Base-by-base conservation (phyloP, 2,329 filamentous ascomycete species). In the Nigrospora sphaerica region DNA sequence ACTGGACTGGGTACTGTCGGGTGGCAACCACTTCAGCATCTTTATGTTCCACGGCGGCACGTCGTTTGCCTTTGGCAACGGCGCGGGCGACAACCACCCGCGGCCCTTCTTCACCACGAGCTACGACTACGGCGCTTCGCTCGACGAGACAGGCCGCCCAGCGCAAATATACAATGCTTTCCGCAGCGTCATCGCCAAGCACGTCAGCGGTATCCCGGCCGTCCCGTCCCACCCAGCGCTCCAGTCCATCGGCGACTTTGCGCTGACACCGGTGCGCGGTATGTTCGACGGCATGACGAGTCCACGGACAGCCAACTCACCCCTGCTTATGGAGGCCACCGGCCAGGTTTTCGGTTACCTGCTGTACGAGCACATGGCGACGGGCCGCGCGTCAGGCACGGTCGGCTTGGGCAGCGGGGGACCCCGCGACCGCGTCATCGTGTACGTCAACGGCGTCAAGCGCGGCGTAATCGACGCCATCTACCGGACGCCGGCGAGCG, bases 21-120 rank as follows among this genome's bases (percentile, higher is more conserved):
- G 33, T 14, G 54, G 55, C 2, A 63, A 62, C 23, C 64, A 66
- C 38, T 70, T 77, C 49, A 74, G 66, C 55, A 53, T 77, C 45
- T 76, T 75, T 54, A 75, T 76, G 72, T 70, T 76, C 49, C 73
- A 77, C 49, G 74, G 74, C 4, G 73, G 73, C 1, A 76, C 72
- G 2, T 76, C 74, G 47, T 76, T 69, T 49, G 74, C 64, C 0
- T 72, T 74, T 48, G 58, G 68, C 18, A 74, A 70, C 52, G 73
- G 73, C 9, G 69, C 66, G 2, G 56, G 72, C 12, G 73, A 68
- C 64, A 60, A 62, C 41, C 65, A 69, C 44, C 58, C 58, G 10
- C 63, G 65, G 16, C 63, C 63, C 7, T 62, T 61, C 16, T 67
- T 73, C 42, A 74, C 58, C 1, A 68, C 69, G 3, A 72, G 68